Evolutionary conservation across 2,329 filamentous ascomycete genomes (phyloP).

Genomic region (Diaporthe capsici): DNA sequence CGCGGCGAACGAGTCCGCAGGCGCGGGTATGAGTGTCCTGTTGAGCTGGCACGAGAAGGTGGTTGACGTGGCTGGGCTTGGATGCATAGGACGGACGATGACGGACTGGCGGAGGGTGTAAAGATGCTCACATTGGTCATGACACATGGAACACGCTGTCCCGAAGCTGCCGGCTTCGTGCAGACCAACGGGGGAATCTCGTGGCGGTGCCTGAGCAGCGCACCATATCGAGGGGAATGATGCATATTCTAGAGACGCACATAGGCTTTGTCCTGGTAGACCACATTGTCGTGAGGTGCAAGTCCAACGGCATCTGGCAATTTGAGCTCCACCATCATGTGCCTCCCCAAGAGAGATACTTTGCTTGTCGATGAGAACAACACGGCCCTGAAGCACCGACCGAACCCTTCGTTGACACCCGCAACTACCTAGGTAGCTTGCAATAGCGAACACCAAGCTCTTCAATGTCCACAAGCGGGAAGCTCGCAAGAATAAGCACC

Average conservation of each 20-base stretch:
- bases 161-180: background rate
- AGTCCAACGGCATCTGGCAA: background rate
- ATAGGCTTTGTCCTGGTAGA: background rate
- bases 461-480: no score
- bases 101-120: slow-evolving; percentile 94
- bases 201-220: background rate
- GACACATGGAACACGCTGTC: background rate
- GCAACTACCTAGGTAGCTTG: no score
- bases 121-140: slow-evolving; percentile 42
- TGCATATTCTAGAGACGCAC: slow-evolving; percentile 11
- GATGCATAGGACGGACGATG: slow-evolving; percentile 94
- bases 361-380: background rate
- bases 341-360: no score
- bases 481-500: background rate
- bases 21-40: slow-evolving; percentile 94
- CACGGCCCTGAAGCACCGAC: background rate
- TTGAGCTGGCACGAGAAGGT: slow-evolving; percentile 99
- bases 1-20: slow-evolving; percentile 75
- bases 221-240: background rate
- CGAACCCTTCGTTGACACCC: background rate
- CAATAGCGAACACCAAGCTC: background rate
- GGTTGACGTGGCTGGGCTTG: slow-evolving; percentile 91
- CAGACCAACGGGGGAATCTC: background rate
- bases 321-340: background rate
- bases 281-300: background rate